Conservation (phyloP, 805 yeast genomes). For the Candida germanica region DNA sequence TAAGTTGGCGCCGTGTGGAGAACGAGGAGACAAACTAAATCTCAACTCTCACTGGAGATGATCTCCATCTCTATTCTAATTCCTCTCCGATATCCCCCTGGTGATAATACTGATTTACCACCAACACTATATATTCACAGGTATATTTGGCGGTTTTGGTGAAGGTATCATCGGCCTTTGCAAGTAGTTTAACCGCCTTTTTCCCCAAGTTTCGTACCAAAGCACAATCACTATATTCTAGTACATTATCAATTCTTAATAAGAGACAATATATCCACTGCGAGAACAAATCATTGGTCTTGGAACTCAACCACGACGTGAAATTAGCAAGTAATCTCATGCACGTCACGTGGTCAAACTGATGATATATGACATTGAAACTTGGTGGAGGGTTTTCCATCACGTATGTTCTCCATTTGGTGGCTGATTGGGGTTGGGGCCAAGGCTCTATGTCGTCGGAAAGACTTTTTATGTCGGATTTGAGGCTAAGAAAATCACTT, state of each 20-base stretch:
- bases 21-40: too few species aligned
- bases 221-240: constrained; percentile 32
- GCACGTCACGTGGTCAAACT: constrained; percentile 28
- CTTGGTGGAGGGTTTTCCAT: constrained; percentile 29
- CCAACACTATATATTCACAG: constrained; percentile 27
- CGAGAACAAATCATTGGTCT: constrained; percentile 23
- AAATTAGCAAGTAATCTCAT: constrained; percentile 32
- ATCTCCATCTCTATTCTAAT: too few species aligned
- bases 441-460: neutral
- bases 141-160: constrained; percentile 20
- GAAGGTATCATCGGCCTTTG: neutral
- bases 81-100: constrained; percentile 25
- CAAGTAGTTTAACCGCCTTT: constrained; percentile 32
- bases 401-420: constrained; percentile 30
- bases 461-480: neutral
- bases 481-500: constrained; percentile 1
- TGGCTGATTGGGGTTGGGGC: constrained; percentile 22
- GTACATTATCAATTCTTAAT: constrained; percentile 31
- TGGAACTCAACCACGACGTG: constrained; percentile 37
- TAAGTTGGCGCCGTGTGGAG: too few species aligned
- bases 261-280: constrained; percentile 37
- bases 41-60: too few species aligned
- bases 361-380: constrained; percentile 14
- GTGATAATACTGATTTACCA: constrained; percentile 33
- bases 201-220: constrained; percentile 35